These are phyloP conservation scores for Mallotus nudiflorus DNA, from an alignment of 345 rosid genomes.

Conservation along the genomic window DNA sequence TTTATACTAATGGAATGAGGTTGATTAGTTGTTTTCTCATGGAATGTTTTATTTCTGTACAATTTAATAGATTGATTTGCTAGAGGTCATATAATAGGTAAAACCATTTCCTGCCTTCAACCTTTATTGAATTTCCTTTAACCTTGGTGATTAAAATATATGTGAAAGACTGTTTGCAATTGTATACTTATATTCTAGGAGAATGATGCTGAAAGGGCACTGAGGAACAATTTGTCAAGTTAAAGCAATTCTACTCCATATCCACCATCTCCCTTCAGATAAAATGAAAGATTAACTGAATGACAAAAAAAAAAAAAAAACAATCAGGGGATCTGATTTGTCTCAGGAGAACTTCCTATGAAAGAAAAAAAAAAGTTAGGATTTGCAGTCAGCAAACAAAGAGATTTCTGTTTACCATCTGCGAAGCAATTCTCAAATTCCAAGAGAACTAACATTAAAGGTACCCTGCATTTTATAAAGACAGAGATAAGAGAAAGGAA, in stretches of 20 bases:
- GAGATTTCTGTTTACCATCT: neutral
- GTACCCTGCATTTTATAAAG: neutral
- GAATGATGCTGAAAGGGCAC: neutral
- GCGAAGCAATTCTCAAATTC: neutral
- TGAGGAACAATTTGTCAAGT: neutral
- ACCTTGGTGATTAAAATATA: neutral
- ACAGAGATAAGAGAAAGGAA: slow-evolving; percentile 17
- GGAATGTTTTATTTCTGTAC: neutral
- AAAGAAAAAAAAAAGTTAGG: neutral
- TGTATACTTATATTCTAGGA: too few relatives aligned
- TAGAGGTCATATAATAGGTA: neutral
- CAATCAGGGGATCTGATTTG: neutral
- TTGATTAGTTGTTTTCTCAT: neutral
- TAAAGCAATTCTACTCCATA: neutral
- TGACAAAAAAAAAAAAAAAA: neutral
- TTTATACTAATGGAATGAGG: neutral
- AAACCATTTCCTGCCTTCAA: neutral
- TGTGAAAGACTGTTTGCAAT: neutral
- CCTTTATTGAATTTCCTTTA: neutral
- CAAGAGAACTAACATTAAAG: slow-evolving; percentile 11
- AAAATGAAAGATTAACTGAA: neutral
- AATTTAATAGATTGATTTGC: neutral
- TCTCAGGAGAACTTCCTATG: neutral
- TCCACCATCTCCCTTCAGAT: slow-evolving; percentile 1
- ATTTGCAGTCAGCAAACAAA: slow-evolving; percentile 5